Evolutionary conservation across 2,329 filamentous ascomycete genomes (phyloP).

Genomic region (Curvularia lunata): DNA sequence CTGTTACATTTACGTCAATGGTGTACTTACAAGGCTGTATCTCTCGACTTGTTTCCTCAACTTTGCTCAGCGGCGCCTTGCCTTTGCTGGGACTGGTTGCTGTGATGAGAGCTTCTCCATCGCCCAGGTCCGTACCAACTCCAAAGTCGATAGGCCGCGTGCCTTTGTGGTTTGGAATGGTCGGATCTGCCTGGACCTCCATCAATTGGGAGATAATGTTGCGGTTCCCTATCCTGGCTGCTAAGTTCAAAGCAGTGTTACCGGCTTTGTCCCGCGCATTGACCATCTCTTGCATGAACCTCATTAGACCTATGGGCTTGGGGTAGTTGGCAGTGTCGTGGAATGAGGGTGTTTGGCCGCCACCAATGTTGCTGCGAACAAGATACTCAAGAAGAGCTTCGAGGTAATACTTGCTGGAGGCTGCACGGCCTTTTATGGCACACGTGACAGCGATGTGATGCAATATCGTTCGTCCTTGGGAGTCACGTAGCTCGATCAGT

Average conservation of each 20-base stretch:
- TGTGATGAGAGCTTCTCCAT: conserved; percentile 25
- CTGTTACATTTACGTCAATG: too few species aligned
- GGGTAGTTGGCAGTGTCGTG: conserved; percentile 61
- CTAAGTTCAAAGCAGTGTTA: conserved; percentile 93
- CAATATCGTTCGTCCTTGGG: conserved; percentile 86
- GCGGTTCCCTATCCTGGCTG: conserved; percentile 87
- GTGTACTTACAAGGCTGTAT: conserved; percentile 75
- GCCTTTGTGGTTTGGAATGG: conserved; percentile 87
- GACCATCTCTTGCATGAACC: conserved; percentile 97
- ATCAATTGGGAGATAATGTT: conserved; percentile 97
- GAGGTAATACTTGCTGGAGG: conserved; percentile 93
- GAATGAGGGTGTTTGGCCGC: conserved; percentile 41
- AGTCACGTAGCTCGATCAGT: conserved; percentile 88
- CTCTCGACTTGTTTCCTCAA: conserved; percentile 78
- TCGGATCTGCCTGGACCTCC: conserved; percentile 93
- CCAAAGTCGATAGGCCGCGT: conserved; percentile 93
- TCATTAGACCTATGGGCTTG: conserved; percentile 81
- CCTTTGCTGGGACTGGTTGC: conserved; percentile 46
- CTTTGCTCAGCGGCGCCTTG: conserved; percentile 52
- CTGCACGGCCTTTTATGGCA: conserved; percentile 89
- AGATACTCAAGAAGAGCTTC: conserved; percentile 95
- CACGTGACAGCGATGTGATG: conserved; percentile 97
- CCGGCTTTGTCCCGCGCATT: conserved; percentile 93
- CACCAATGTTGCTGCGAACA: conserved; percentile 69
- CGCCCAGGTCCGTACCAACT: conserved; percentile 71